Base-by-base conservation (phyloP, 1,139 yeast genomes). In the Candida dubliniensis region DNA sequence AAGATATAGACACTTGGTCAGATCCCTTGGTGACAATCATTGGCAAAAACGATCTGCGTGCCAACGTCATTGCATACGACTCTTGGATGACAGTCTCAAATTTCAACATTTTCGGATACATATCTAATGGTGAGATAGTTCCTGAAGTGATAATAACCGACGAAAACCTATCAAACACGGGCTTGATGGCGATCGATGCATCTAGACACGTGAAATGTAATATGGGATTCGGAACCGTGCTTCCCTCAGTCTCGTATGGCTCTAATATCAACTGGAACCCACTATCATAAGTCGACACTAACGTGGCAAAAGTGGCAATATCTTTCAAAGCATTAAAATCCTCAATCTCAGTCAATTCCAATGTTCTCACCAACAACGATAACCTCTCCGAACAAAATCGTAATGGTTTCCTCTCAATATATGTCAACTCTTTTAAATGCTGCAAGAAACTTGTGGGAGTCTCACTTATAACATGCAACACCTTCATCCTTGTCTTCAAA, bases 221-320 rank as follows among this genome's bases (percentile, higher is more conserved):
- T n/a, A 93, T 87, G 1, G 99, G 99, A 60, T 93, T 95, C 0
- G 99, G 99, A 13, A 95, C 99, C 0, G 97, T 91, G 1, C 98
- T 91, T 48, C 93, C 95, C 58, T 93, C 99, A 0, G 96, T 85
- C 62, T 93, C 99, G 67, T 82, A 93, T 0, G 99, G 99, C 59
- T 93, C 99, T 44, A 95, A 72, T 51, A 93, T 93, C 48, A 93
- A 74, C 54, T 88, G 84, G 61, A 93, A 93, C 0, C 99, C 99
- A 32, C 83, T 78, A 54, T 93, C 99, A 64, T 95, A 93, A 0
- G 99, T 95, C 0, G 98, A 84, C 1, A 93, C 95, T 39, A 93
- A 71, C 0, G 99, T 93, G 1, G 99, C 99, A 74, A 93, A 93
- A 0, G 96, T 90, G 0, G 96, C 98, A 47, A 93, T 88, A 60